phyloP scores from a whole-genome alignment of 345 rosid species.

The Salix exigua region DNA sequence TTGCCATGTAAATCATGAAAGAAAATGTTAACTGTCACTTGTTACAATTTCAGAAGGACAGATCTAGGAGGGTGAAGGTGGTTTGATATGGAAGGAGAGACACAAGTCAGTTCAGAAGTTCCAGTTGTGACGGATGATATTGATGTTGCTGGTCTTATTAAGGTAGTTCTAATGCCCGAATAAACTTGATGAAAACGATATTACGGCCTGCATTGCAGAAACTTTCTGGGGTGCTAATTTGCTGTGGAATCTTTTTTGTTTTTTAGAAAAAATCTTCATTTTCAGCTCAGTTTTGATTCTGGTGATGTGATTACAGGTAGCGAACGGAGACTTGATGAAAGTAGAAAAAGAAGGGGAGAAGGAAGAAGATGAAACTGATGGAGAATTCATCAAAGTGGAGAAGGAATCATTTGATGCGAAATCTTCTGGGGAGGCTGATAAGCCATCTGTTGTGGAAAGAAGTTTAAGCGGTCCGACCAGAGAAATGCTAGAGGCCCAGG shows the following conservation, averaged over 20 bases:
- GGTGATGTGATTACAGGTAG: slow-evolving; percentile 27
- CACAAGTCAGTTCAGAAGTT: slow-evolving; percentile 44
- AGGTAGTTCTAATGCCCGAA: slow-evolving; percentile 42
- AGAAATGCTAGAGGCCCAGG: slow-evolving; percentile 77
- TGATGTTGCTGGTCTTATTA: slow-evolving; percentile 35
- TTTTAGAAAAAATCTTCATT: not conserved
- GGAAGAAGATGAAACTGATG: slow-evolving; percentile 80
- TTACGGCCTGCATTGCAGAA: not conserved
- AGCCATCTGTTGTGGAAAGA: slow-evolving; percentile 37
- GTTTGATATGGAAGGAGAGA: slow-evolving; percentile 58
- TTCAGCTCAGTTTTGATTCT: not conserved
- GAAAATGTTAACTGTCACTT: not conserved
- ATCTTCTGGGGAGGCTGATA: slow-evolving; percentile 21
- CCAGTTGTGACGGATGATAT: slow-evolving; percentile 46
- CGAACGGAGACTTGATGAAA: slow-evolving; percentile 44
- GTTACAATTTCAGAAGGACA: slow-evolving; percentile 6
- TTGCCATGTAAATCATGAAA: not conserved
- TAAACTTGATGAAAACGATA: not conserved
- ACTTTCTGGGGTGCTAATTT: not conserved
- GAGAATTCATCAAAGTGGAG: slow-evolving; percentile 93
- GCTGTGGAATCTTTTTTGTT: not conserved
- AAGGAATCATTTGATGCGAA: slow-evolving; percentile 58
- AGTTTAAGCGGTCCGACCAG: slow-evolving; percentile 53
- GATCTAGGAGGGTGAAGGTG: not conserved
- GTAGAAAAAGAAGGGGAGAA: slow-evolving; percentile 49